These are phyloP conservation scores for Russula virescens DNA, from an alignment of 768 basidiomycete genomes.

Conservation along the genomic window DNA sequence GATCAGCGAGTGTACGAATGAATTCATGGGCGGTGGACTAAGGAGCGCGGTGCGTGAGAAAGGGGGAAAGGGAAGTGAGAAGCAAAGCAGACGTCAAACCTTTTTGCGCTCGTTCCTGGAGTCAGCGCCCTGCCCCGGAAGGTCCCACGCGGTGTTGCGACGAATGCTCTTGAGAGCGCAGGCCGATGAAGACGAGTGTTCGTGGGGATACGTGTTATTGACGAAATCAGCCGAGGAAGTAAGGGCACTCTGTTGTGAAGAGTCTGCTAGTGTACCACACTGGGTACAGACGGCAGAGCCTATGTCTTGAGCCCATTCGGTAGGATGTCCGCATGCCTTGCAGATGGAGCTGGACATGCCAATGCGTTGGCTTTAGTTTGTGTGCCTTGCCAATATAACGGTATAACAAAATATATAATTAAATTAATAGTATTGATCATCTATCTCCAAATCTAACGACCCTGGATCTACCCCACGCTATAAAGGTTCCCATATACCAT, in stretches of 20 bases:
- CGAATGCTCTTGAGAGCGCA: conserved; percentile 43
- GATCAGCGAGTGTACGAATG: conserved; percentile 54
- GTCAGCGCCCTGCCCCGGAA: conserved; percentile 63
- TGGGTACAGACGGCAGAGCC: conserved; percentile 47
- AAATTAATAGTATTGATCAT: neutral
- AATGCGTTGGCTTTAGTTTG: no score
- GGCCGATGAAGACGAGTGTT: conserved; percentile 27
- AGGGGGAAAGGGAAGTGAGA: conserved; percentile 17
- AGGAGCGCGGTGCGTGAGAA: neutral
- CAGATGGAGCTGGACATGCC: conserved; percentile 18
- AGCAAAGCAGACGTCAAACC: conserved; percentile 37
- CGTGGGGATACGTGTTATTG: conserved; percentile 31
- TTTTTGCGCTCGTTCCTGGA: conserved; percentile 57
- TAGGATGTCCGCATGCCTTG: conserved; percentile 19
- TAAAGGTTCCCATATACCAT: neutral
- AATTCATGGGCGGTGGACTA: conserved; percentile 61
- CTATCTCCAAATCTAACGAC: no score
- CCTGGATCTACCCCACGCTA: neutral
- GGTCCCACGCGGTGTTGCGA: conserved; percentile 49
- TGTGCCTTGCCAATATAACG: no score
- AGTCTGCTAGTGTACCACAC: conserved; percentile 69
- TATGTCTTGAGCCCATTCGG: conserved; percentile 21
- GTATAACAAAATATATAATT: neutral
- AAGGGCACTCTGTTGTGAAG: conserved; percentile 52
- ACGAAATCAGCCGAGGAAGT: conserved; percentile 39